phyloP scores from a whole-genome alignment of 208 protist genomes.

The Acanthamoeba healyi region DNA sequence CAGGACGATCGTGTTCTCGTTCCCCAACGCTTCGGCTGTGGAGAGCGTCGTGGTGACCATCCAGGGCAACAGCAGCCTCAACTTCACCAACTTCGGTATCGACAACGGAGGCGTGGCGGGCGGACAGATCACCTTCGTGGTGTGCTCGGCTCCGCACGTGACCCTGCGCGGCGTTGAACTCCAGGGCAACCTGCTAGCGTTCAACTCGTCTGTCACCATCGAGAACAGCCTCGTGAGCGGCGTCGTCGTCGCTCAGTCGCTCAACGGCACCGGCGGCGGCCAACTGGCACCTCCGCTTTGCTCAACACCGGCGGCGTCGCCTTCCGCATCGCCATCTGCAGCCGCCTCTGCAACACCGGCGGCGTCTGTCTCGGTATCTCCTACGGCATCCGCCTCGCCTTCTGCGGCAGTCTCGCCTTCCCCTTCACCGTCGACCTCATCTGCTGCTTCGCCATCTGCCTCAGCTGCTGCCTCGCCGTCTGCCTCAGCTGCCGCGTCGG shows the following conservation, averaged over 20 bases:
- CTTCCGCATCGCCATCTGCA: background rate
- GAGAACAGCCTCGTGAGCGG: background rate
- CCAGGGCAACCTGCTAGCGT: background rate
- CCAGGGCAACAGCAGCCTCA: background rate
- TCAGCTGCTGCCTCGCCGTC: background rate
- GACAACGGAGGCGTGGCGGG: background rate
- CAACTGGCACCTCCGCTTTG: background rate
- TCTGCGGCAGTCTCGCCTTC: background rate
- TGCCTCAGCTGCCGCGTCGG: background rate
- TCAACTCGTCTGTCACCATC: background rate
- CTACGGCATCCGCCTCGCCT: background rate
- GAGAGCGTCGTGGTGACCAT: background rate
- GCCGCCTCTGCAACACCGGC: background rate
- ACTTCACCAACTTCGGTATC: background rate
- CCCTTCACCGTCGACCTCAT: background rate
- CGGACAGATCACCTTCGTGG: background rate
- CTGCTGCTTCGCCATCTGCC: background rate
- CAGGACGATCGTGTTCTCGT: background rate
- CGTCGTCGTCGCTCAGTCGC: background rate
- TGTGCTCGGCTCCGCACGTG: background rate
- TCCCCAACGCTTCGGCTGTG: background rate
- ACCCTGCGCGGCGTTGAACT: background rate
- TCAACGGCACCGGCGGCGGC: constrained; percentile 21
- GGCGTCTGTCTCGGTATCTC: background rate
- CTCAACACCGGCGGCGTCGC: background rate